Evolutionary conservation across 345 rosid genomes (phyloP).

Genomic region (Gossypioides kirkii): DNA sequence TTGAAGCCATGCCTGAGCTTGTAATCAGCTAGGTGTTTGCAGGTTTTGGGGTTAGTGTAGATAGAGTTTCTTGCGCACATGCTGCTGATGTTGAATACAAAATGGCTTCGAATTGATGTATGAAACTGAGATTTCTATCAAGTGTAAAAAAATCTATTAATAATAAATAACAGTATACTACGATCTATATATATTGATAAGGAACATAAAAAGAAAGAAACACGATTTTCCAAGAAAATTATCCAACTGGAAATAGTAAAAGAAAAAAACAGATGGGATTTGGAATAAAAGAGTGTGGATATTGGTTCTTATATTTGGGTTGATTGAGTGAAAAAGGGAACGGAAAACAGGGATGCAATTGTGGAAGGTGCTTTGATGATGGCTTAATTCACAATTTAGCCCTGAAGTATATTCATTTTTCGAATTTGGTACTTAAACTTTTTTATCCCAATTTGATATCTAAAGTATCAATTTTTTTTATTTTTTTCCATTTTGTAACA

Average conservation of each 20-base stretch:
- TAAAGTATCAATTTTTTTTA: no score
- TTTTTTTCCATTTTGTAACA: no score
- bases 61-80: slow-evolving; percentile 50
- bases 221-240: neutral
- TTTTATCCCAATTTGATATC: no score
- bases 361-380: neutral
- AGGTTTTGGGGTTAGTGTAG: slow-evolving; percentile 48
- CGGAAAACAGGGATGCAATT: neutral
- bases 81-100: slow-evolving; percentile 15
- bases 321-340: neutral
- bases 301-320: neutral
- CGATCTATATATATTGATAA: neutral
- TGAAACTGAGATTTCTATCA: slow-evolving; percentile 3
- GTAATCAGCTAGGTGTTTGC: slow-evolving; percentile 73
- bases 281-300: neutral
- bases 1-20: slow-evolving; percentile 55
- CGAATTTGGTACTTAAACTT: neutral
- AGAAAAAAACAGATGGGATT: neutral
- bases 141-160: neutral
- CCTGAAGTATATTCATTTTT: neutral
- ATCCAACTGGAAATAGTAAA: neutral
- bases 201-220: neutral
- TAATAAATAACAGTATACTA: neutral
- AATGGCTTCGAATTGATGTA: slow-evolving; percentile 5
- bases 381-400: neutral